These are phyloP conservation scores for Pouteria campechiana DNA, from an alignment of 179 eudicot species.

Conservation along the genomic window DNA sequence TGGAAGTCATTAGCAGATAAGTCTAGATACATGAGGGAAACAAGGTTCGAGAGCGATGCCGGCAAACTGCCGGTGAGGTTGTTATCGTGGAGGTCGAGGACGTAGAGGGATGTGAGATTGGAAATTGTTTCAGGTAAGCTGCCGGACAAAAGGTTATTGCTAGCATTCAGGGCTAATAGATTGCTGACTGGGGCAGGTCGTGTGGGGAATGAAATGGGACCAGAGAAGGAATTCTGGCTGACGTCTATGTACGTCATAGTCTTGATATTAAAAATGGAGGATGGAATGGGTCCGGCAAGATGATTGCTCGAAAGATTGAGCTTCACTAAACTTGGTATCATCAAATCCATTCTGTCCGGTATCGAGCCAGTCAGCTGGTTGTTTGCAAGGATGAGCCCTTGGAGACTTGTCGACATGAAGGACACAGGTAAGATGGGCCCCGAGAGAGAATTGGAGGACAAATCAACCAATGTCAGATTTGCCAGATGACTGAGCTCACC, in stretches of 20 bases:
- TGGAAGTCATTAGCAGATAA: constrained; percentile 54
- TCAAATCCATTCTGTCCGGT: constrained; percentile 33
- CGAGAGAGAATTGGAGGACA: constrained; percentile 57
- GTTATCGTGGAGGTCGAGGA: constrained; percentile 76
- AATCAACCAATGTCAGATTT: constrained; percentile 53
- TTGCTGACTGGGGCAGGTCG: constrained; percentile 18
- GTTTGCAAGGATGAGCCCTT: constrained; percentile 75
- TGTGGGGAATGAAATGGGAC: constrained; percentile 37
- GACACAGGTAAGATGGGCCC: constrained; percentile 38
- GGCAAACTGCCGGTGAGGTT: constrained; percentile 53
- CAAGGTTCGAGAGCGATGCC: constrained; percentile 43
- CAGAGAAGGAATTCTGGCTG: constrained; percentile 58
- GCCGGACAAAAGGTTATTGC: constrained; percentile 65
- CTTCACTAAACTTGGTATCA: constrained; percentile 58
- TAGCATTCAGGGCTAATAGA: constrained; percentile 59
- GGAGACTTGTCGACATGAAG: constrained; percentile 48
- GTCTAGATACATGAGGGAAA: constrained; percentile 70
- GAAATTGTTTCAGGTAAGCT: constrained; percentile 44
- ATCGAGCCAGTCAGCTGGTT: constrained; percentile 53
- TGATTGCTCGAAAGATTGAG: constrained; percentile 65
- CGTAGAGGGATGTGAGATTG: constrained; percentile 55
- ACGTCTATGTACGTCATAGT: constrained; percentile 55
- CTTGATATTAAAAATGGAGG: constrained; percentile 40
- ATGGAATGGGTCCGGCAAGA: constrained; percentile 46
- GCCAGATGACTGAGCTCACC: constrained; percentile 36